Conservation (phyloP, 306 rosid species). For the Glycine soja region DNA sequence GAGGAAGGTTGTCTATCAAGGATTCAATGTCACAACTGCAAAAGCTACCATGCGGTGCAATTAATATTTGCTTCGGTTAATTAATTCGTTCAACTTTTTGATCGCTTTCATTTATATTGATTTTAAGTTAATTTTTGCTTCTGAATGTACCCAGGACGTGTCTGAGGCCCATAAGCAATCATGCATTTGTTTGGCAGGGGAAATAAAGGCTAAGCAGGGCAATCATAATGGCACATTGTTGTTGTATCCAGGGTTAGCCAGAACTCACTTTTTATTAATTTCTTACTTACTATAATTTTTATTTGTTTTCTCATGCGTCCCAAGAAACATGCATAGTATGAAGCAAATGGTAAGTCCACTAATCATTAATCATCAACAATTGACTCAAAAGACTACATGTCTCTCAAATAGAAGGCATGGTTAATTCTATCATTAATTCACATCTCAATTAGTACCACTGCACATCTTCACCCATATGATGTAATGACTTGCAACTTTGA, state of each 20-base stretch:
- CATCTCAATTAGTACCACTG: constrained; percentile 33
- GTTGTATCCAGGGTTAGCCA: constrained; percentile 43
- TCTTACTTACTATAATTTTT: not conserved
- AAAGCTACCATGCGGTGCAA: constrained; percentile 33
- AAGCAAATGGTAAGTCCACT: constrained; percentile 44
- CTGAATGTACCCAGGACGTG: constrained; percentile 33
- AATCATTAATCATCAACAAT: constrained; percentile 54
- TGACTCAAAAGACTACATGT: constrained; percentile 39
- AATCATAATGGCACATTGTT: constrained; percentile 52
- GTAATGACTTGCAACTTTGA: constrained; percentile 3
- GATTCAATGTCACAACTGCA: not conserved
- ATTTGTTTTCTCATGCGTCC: constrained; percentile 9
- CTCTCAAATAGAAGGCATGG: constrained; percentile 47
- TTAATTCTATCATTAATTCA: constrained; percentile 35
- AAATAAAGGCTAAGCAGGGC: constrained; percentile 49
- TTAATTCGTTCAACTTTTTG: constrained; percentile 26
- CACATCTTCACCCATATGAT: not conserved
- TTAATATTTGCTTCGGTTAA: not conserved
- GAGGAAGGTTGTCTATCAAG: constrained; percentile 35
- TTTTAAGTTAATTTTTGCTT: constrained; percentile 14
- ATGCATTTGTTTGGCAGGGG: constrained; percentile 55
- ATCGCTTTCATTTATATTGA: not conserved
- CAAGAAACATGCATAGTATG: constrained; percentile 15
- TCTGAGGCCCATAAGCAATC: constrained; percentile 51
- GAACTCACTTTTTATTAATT: not conserved